Base-by-base conservation (phyloP, 2,329 filamentous ascomycete genomes). In the Massarina eburnea region DNA sequence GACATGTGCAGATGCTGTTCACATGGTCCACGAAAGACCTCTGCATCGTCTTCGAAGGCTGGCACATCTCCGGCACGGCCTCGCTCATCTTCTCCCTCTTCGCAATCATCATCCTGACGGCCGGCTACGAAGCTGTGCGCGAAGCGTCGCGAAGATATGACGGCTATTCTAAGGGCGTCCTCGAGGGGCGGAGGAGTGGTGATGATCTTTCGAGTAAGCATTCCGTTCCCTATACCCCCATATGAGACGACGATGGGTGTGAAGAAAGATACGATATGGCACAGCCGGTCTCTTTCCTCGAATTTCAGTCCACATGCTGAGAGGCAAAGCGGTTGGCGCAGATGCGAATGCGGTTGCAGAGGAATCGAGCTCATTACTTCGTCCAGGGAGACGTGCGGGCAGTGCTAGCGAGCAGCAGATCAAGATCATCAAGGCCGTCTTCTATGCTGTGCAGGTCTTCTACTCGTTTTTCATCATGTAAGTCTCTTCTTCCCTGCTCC, bases 381-480 rank as follows among this genome's bases (percentile, higher is more conserved):
- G 80, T 75, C 76, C 85, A 95, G 89, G 89, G 76, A 86, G 88
- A 61, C 55, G 56, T 30, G 52, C 49, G 27, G 61, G 56, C 71
- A 82, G 79, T 66, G 81, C 82, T 68, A 76, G 81, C 53, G 81
- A 83, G 69, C 81, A 84, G 72, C 82, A 80, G 64, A 85, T 83
- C 41, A 91, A 89, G 71, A 67, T 95, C 51, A 75, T 89, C 70
- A 92, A 96, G 77, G 88, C 89, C 21, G 72, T 81, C 24, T 75
- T 99, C 45, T 99, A 99, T 76, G 92, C 86, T 17, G 72, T 94
- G 41, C 94, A 99, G 77, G 95, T 94, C 58, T 97, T 97, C 72
- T 99, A 99, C 72, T 95, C 91, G 37, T 97, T 99, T 66, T 97
- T 99, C 80, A 91, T 99, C 68, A 99, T 99, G 94, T 96, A 71